Base-by-base conservation (phyloP, 2,329 filamentous ascomycete genomes). In the Pseudohalonectria lignicola region DNA sequence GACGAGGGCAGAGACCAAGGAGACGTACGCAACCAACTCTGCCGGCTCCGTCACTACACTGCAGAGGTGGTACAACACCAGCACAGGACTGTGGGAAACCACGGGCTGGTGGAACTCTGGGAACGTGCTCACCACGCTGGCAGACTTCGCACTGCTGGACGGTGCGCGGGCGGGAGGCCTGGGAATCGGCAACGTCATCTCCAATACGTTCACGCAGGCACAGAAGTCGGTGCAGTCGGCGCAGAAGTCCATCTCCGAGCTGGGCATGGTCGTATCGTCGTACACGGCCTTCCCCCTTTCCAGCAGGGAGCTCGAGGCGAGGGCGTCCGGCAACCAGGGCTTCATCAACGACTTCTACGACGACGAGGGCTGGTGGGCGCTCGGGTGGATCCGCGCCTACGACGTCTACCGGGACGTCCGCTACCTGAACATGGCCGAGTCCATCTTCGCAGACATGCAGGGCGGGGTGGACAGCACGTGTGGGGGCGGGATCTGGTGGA, bases 81-180 rank as follows among this genome's bases (percentile, higher is more conserved):
- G 52, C 5, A 75, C 66, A 1, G 81, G 82, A 4, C 60, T 82
- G 11, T 86, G 77, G 76, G 58, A 74, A 39, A 69, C 69, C 0
- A 67, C 70, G 7, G 69, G 69, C n/a, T 86, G 82, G 82, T 86
- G 82, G 82, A 83, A 85, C 50, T 70, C 71, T 38, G 82, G 73
- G 32, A 86, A 84, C 50, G 67, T 68, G 41, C 60, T 86, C 42
- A 82, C 77, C 0, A 68, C 67, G 3, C 55, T 85, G 15, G 71
- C 67, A 37, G 74, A 84, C 50, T 71, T 69, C 50, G 57, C 63
- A 4, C 39, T 43, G 10, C 43, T 64, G 8, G 54, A 59, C 31
- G 46, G 52, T 1, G 42, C 47, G 7, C 51, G 54, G 20, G 59
- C 59, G 26, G 57, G 59, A 36, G 35, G 50, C 32, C 48, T 67